Evolutionary conservation across 169 alveolate species (phyloP).

Genomic region (Babesia bigemina): DNA sequence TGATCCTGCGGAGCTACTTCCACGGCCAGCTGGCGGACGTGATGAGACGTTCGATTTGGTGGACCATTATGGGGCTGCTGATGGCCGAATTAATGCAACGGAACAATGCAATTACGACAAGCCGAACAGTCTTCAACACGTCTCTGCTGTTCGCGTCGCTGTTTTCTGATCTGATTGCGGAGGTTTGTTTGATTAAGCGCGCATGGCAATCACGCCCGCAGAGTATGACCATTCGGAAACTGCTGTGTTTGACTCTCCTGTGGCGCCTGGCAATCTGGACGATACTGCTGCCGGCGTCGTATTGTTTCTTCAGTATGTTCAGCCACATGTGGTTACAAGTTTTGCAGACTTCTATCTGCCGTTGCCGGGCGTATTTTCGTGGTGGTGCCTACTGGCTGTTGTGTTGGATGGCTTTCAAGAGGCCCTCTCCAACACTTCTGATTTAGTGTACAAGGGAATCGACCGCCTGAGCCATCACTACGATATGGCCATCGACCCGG

Average conservation of each 20-base stretch:
- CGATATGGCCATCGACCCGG: constrained; percentile 50
- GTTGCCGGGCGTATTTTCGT: constrained; percentile 6
- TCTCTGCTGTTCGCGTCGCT: constrained; percentile 69
- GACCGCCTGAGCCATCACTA: constrained; percentile 65
- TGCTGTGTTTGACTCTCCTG: constrained; percentile 40
- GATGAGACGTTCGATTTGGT: constrained; percentile 75
- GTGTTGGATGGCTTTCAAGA: constrained; percentile 57
- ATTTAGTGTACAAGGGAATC: constrained; percentile 70
- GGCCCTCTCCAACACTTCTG: constrained; percentile 70
- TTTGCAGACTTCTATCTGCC: constrained; percentile 13
- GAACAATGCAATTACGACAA: constrained; percentile 45
- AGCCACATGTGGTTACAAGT: neutral
- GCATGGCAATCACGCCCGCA: neutral
- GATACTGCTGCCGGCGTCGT: constrained; percentile 35
- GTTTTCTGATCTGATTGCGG: constrained; percentile 72
- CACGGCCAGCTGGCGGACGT: constrained; percentile 77
- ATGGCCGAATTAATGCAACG: constrained; percentile 16
- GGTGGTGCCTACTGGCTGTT: constrained; percentile 13
- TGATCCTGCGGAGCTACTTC: constrained; percentile 53
- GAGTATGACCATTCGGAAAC: constrained; percentile 36
- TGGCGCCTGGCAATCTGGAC: constrained; percentile 41
- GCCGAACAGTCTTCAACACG: constrained; percentile 64
- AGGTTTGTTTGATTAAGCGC: constrained; percentile 22
- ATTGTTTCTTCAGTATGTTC: constrained; percentile 29
- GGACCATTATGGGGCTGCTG: constrained; percentile 72